Conservation (phyloP, 305 asterid genomes). For the Ilex paraguariensis region DNA sequence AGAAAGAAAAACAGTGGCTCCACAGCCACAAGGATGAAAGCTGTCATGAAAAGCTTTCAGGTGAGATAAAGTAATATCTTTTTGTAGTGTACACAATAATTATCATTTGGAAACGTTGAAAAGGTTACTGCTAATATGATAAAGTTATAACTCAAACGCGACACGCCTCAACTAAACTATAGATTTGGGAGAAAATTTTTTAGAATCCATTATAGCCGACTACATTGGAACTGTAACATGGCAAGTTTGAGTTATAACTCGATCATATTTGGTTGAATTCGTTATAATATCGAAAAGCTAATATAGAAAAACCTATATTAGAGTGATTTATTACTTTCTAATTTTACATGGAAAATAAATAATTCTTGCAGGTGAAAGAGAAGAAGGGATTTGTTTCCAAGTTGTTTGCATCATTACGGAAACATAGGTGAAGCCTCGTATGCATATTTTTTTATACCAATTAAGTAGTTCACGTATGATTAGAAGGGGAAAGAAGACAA, state of each 20-base stretch:
- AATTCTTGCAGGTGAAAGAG: slow-evolving; percentile 24
- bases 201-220: too few relatives aligned
- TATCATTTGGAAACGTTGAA: not conserved
- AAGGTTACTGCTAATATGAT: not conserved
- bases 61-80: slow-evolving; percentile 8
- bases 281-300: too few relatives aligned
- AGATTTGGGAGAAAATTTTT: too few relatives aligned
- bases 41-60: slow-evolving; percentile 29
- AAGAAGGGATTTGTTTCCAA: slow-evolving; percentile 19
- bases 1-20: slow-evolving; percentile 16
- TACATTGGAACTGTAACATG: too few relatives aligned
- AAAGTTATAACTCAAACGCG: too few relatives aligned
- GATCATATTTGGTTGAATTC: too few relatives aligned
- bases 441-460: slow-evolving; percentile 1
- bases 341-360: not conserved
- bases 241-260: too few relatives aligned
- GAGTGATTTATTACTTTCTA: not conserved
- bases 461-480: not conserved
- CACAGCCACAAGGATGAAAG: slow-evolving; percentile 26
- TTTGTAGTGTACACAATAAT: too few relatives aligned
- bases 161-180: too few relatives aligned
- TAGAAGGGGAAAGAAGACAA: not conserved
- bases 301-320: too few relatives aligned
- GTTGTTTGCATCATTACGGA: slow-evolving; percentile 19
- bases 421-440: slow-evolving; percentile 3